phyloP scores from a whole-genome alignment of 2,329 filamentous ascomycete species.

The Zalaria sp. region DNA sequence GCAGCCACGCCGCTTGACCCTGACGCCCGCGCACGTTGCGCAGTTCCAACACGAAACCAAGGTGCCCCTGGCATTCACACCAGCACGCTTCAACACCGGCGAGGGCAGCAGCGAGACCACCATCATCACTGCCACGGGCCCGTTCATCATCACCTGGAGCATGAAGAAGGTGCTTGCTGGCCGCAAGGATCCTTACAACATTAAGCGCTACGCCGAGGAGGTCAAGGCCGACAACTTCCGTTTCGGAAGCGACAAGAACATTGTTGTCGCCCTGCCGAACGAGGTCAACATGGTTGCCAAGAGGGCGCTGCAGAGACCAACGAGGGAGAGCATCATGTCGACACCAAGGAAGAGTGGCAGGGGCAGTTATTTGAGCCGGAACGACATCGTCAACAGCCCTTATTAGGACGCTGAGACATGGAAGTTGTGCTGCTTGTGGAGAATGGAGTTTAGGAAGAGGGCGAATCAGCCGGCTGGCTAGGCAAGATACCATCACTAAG shows the following conservation, averaged over 20 bases:
- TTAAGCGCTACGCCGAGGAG: constrained; percentile 90
- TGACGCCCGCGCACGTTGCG: constrained; percentile 84
- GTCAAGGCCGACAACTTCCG: constrained; percentile 99
- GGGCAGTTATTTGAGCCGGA: constrained; percentile 60
- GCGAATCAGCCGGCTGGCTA: too few species aligned
- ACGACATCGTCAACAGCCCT: constrained; percentile 70
- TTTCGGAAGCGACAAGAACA: constrained; percentile 92
- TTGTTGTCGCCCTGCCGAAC: constrained; percentile 91
- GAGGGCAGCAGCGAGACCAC: constrained; percentile 67
- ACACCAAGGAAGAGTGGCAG: constrained; percentile 17
- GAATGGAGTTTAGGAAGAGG: too few species aligned
- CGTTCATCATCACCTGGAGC: constrained; percentile 94
- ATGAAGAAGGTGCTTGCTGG: constrained; percentile 76
- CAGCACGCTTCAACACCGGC: constrained; percentile 87
- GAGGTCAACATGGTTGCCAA: constrained; percentile 97
- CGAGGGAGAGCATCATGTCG: constrained; percentile 76
- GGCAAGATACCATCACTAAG: too few species aligned
- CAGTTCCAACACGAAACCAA: constrained; percentile 97
- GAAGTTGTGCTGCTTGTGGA: too few species aligned
- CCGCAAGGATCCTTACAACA: constrained; percentile 78
- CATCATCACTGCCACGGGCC: constrained; percentile 91
- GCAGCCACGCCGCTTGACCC: constrained; percentile 74
- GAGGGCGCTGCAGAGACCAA: constrained; percentile 70
- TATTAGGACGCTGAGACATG: constrained; percentile 25
- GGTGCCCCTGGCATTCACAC: constrained; percentile 71